Evolutionary conservation across 768 basidiomycete genomes (phyloP).

Genomic region (Symmetrospora coprosmae): DNA sequence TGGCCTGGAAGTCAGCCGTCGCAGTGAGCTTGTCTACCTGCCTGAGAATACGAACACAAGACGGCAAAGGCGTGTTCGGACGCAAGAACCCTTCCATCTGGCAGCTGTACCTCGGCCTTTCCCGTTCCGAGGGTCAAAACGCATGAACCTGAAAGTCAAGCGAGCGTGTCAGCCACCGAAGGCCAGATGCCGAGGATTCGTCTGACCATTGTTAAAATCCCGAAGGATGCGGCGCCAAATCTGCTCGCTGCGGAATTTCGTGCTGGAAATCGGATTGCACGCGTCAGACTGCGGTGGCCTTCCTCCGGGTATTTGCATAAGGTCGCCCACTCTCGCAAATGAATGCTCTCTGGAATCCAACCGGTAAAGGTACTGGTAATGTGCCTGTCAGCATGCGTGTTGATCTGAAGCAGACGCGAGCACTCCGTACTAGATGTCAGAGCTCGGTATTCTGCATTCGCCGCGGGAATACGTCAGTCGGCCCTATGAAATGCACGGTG

Average conservation of each 20-base stretch:
- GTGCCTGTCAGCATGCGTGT: background rate
- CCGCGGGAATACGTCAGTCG: no score
- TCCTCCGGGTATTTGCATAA: no score
- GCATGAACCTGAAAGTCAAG: background rate
- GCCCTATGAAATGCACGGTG: background rate
- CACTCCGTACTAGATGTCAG: background rate
- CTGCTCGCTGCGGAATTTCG: background rate
- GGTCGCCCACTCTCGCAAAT: background rate
- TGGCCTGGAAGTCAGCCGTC: no score
- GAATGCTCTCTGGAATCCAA: conserved; percentile 13
- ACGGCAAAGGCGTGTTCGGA: conserved; percentile 17
- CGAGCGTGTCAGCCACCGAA: background rate
- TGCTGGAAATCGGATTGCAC: background rate
- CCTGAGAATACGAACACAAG: conserved; percentile 9
- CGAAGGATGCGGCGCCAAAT: background rate
- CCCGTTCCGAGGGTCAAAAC: conserved; percentile 11
- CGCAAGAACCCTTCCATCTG: background rate
- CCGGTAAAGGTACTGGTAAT: conserved; percentile 12
- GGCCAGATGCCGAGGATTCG: no score
- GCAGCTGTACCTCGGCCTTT: background rate
- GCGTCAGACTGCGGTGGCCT: no score
- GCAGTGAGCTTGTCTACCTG: no score
- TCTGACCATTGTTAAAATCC: background rate
- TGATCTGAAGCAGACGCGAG: background rate
- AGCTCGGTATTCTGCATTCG: background rate